Evolutionary conservation across 352 stramenopile genomes (phyloP), one percentile per base, ranked within the genome.

Genomic region (Pythium phragmitis): DNA sequence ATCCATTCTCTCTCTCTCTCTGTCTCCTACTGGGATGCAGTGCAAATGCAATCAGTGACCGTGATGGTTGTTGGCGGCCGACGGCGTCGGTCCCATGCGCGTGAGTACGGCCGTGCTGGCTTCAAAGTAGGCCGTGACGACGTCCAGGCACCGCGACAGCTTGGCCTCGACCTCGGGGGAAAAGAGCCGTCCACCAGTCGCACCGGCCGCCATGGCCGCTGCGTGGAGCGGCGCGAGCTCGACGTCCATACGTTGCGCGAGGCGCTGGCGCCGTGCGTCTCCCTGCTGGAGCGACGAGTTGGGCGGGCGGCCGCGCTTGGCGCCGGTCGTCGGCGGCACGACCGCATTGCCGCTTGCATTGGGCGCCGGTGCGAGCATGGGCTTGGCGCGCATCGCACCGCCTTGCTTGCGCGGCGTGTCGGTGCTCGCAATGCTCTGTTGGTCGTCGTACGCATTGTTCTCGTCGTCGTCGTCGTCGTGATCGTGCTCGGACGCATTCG

Each of bases 11-110:
- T 46, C 2, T 47, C 5, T 21, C 41, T 28, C 26, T 28, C 2
- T 28, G 26, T 28, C n/a, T 23, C 9, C n/a, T 47, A 21, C 14
- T 47, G n/a, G 14, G 11, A 21, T 47, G 9, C 41, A 47, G 2
- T 47, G 5, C 14, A 23, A 12, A 47, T 14, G 41, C 41, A 6
- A 23, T 47, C 14, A 30, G 46, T 52, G 46, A 12, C 14, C 30
- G 7, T 50, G 43, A n/a, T 50, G 16, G 39, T 46, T 17, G 19
- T 28, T 28, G 13, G 43, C 43, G n/a, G 23, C 46, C 76, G 21
- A 78, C 72, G 28, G 85, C 75, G 45, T 86, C 83, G 34, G 85
- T 73, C 53, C 53, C 11, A 47, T 63, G 8, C 21, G 53, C 53
- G 53, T 50, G 53, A 60, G 53, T 37, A 60, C 53, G 21, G 36